These are phyloP conservation scores for Hansenula lynferdii DNA, from an alignment of 1,139 yeast species.

Conservation along the genomic window DNA sequence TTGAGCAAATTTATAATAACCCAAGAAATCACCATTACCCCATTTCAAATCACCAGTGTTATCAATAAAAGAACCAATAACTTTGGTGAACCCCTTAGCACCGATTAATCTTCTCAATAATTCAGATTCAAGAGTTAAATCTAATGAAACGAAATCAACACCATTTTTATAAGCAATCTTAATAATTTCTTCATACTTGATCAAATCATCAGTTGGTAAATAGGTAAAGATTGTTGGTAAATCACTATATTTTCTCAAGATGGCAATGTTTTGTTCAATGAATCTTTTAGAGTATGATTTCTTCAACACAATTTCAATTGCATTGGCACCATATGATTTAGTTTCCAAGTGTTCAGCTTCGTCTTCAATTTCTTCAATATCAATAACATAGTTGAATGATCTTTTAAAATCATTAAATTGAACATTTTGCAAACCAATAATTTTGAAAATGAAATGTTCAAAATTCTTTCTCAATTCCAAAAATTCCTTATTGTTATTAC, in stretches of 20 bases:
- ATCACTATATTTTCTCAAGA: constrained; percentile 56
- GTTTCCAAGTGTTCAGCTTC: constrained; percentile 43
- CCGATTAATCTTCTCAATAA: constrained; percentile 37
- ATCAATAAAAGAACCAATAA: constrained; percentile 84
- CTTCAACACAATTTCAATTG: constrained; percentile 81
- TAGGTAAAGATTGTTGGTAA: constrained; percentile 81
- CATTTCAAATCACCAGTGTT: constrained; percentile 39
- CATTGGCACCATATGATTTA: constrained; percentile 67
- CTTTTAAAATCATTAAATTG: constrained; percentile 53
- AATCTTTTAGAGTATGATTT: constrained; percentile 46
- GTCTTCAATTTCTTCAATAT: constrained; percentile 54
- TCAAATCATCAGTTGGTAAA: constrained; percentile 42
- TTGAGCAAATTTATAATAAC: constrained; percentile 75
- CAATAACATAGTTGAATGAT: constrained; percentile 58
- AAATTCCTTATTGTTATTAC: constrained; percentile 52
- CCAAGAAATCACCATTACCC: constrained; percentile 60
- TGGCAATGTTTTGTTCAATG: constrained; percentile 72
- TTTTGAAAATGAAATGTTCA: constrained; percentile 49
- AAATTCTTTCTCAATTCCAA: constrained; percentile 55
- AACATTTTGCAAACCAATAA: constrained; percentile 50
- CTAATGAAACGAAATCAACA: constrained; percentile 51
- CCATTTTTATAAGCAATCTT: constrained; percentile 65
- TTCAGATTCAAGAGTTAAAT: constrained; percentile 36
- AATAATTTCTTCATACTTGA: constrained; percentile 46
- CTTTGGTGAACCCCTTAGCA: constrained; percentile 55